These are phyloP conservation scores for Tylopilus sp. DNA, from an alignment of 768 basidiomycete genomes.

Conservation along the genomic window DNA sequence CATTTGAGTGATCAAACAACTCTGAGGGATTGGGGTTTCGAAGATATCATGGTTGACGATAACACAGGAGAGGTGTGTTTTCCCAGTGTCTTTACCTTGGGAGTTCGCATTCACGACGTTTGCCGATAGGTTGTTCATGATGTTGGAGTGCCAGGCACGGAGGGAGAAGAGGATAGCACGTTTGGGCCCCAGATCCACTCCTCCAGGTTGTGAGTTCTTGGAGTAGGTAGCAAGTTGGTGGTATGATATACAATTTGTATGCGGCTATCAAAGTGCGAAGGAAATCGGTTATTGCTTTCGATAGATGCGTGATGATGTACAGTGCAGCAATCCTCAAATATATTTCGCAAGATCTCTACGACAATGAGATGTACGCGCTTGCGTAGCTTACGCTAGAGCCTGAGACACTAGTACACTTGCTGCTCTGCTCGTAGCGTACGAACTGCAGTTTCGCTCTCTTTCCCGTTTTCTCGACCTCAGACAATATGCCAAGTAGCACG, in stretches of 20 bases:
- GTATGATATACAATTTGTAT: not conserved
- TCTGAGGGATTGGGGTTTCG: constrained; percentile 77
- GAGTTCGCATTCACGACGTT: not conserved
- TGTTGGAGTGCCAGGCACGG: constrained; percentile 63
- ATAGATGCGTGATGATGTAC: not conserved
- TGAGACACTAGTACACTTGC: constrained; percentile 56
- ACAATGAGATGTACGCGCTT: constrained; percentile 74
- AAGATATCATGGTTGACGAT: constrained; percentile 53
- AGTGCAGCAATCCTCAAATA: constrained; percentile 1
- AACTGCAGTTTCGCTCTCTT: constrained; percentile 53
- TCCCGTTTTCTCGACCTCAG: constrained; percentile 47
- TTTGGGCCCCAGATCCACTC: constrained; percentile 46
- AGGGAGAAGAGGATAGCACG: constrained; percentile 54
- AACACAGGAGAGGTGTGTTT: constrained; percentile 55
- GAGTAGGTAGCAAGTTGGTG: not conserved
- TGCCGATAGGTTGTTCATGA: constrained; percentile 62
- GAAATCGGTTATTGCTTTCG: not conserved
- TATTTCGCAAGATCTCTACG: constrained; percentile 12
- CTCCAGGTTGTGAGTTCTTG: constrained; percentile 2
- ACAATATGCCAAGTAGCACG: constrained; percentile 78
- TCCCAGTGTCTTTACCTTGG: no score
- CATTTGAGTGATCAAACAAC: constrained; percentile 55
- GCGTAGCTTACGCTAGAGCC: constrained; percentile 98
- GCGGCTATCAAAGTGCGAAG: not conserved
- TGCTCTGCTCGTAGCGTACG: constrained; percentile 94